Conservation (phyloP, 2,329 filamentous ascomycete genomes). For the Ophiocordyceps camponoti-rufipedis region DNA sequence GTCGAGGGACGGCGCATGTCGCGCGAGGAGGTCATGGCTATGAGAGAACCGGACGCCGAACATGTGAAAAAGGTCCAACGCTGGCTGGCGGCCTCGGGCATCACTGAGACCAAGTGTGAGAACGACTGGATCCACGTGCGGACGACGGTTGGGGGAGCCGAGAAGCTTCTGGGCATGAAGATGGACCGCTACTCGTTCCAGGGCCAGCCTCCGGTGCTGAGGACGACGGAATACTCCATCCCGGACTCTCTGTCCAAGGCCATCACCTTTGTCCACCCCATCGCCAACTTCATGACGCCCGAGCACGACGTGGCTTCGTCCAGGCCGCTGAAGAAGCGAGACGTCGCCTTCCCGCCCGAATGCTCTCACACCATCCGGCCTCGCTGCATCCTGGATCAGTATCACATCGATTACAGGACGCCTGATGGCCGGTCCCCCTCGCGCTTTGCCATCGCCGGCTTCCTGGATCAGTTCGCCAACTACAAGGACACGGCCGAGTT, state of each 20-base stretch:
- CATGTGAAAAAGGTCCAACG: conserved; percentile 17
- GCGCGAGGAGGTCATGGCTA: conserved; percentile 14
- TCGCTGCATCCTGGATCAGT: conserved; percentile 23
- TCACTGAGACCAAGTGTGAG: conserved; percentile 13
- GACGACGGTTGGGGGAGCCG: conserved; percentile 19
- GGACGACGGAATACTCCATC: conserved; percentile 25
- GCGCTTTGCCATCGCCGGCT: conserved; percentile 27
- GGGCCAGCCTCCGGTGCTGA: conserved; percentile 17
- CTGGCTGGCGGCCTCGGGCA: conserved; percentile 22
- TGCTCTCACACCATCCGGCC: conserved; percentile 14
- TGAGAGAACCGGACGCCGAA: conserved; percentile 15
- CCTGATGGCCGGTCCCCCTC: conserved; percentile 13
- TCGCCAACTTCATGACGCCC: conserved; percentile 30
- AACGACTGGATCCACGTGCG: conserved; percentile 24
- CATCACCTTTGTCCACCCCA: conserved; percentile 28
- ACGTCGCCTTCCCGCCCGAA: not conserved
- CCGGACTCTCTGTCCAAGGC: conserved; percentile 18
- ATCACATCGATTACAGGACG: conserved; percentile 22
- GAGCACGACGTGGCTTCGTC: conserved; percentile 8
- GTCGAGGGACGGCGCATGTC: conserved; percentile 13
- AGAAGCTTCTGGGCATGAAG: conserved; percentile 21
- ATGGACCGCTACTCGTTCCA: conserved; percentile 23
- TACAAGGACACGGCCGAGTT: conserved; percentile 22
- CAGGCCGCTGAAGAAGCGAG: not conserved
- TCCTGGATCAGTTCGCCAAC: conserved; percentile 28